Percentiles rank a stretch among this genome's conserved stretches.
phyloP scores from a whole-genome alignment of 306 rosid species.

The Hippophae gyantsensis region DNA sequence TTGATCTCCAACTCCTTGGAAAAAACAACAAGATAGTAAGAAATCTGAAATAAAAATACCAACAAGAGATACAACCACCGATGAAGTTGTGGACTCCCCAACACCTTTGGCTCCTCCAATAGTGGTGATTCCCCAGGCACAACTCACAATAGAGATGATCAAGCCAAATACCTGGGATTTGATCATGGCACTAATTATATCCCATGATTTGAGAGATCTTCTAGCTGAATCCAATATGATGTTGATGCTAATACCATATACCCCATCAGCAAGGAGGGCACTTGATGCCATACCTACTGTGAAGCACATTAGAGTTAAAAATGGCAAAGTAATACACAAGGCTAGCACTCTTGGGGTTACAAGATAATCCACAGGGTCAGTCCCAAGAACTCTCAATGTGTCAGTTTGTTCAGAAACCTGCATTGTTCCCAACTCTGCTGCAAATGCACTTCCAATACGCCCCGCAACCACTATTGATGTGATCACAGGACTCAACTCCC shows the following conservation, averaged over 20 bases:
- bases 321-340: constrained; percentile 63
- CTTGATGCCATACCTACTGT: constrained; percentile 88
- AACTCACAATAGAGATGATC: constrained; percentile 81
- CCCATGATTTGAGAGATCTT: constrained; percentile 76
- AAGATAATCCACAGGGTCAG: constrained; percentile 88
- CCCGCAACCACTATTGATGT: constrained; percentile 92
- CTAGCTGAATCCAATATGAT: constrained; percentile 88
- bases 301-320: constrained; percentile 80
- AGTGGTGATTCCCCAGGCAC: constrained; percentile 95
- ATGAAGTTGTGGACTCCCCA: constrained; percentile 92
- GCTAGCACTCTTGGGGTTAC: constrained; percentile 90
- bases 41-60: constrained; percentile 93
- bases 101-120: constrained; percentile 95
- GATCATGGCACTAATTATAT: constrained; percentile 81
- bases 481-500: constrained; percentile 93
- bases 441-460: constrained; percentile 91
- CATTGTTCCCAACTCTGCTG: constrained; percentile 98
- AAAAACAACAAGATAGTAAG: constrained; percentile 70
- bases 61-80: constrained; percentile 90
- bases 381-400: constrained; percentile 79
- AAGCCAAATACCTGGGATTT: constrained; percentile 90
- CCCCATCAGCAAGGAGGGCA: constrained; percentile 70
- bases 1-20: constrained; percentile 90
- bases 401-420: constrained; percentile 98
- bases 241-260: constrained; percentile 82